Percentiles rank a stretch among this genome's conserved stretches.
phyloP scores from a whole-genome alignment of 148 eudicot genomes.

The Chenopodium quinoa region DNA sequence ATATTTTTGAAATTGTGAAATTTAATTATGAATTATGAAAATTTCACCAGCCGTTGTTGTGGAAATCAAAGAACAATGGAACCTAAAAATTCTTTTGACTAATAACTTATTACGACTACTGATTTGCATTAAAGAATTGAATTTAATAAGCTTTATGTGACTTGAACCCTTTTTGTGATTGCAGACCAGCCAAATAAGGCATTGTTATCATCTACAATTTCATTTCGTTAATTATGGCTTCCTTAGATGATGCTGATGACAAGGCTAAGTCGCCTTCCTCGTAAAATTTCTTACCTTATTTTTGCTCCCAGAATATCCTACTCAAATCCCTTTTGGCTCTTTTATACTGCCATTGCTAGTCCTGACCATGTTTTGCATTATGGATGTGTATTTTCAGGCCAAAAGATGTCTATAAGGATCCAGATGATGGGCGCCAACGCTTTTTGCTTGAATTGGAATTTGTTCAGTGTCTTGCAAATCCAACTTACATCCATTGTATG shows the following conservation, averaged over 20 bases:
- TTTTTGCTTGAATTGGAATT: constrained; percentile 89
- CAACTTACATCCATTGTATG: constrained; percentile 85
- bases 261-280: constrained; percentile 3
- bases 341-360: background rate
- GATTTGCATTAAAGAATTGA: no score
- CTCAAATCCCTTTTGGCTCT: background rate
- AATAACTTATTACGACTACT: no score
- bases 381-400: constrained; percentile 37
- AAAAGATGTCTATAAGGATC: constrained; percentile 64
- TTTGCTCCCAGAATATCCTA: background rate
- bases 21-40: no score
- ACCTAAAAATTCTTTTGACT: no score
- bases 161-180: background rate
- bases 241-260: constrained; percentile 17
- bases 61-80: no score
- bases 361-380: background rate
- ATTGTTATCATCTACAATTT: background rate
- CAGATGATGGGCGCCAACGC: constrained; percentile 88
- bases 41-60: no score
- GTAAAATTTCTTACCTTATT: constrained; percentile 14
- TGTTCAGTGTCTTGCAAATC: constrained; percentile 87
- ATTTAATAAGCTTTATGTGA: no score
- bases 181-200: constrained; percentile 8
- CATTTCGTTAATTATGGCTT: constrained; percentile 7
- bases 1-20: no score